A percentile compares a stretch with the other conserved stretches of the same genome.
These are phyloP conservation scores for Colletotrichum destructivum DNA, from an alignment of 2,329 filamentous ascomycete genomes.

Conservation along the genomic window DNA sequence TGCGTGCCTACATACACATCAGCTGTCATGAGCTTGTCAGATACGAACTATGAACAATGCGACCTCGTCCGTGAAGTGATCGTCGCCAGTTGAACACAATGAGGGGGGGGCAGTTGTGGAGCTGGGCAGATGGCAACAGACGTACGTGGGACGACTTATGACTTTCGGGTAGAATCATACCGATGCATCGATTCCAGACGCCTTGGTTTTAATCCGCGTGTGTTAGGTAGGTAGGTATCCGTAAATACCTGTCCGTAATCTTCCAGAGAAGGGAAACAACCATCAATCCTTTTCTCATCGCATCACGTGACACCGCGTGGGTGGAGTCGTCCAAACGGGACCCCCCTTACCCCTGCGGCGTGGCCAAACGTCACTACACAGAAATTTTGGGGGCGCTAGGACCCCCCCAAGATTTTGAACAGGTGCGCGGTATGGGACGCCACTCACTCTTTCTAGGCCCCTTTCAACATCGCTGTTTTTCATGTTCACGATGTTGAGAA, in stretches of 20 bases:
- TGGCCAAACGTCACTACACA: constrained; percentile 33
- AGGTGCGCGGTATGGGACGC: constrained; percentile 4
- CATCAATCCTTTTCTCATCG: fast-evolving
- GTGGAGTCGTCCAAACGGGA: constrained; percentile 13
- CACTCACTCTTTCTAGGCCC: constrained; percentile 2
- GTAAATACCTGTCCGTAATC: too few relatives aligned
- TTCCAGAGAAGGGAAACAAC: too few relatives aligned
- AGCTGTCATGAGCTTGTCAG: not conserved
- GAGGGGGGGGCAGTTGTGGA: not conserved
- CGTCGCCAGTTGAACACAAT: not conserved
- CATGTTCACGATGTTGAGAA: constrained; percentile 49
- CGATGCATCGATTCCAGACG: too few relatives aligned
- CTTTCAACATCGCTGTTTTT: constrained; percentile 2
- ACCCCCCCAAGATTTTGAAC: not conserved
- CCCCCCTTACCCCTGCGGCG: not conserved
- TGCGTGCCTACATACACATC: not conserved
- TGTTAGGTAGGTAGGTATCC: too few relatives aligned
- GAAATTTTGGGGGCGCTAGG: constrained; percentile 38
- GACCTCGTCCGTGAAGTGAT: not conserved
- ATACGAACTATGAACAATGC: not conserved
- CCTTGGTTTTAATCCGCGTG: too few relatives aligned
- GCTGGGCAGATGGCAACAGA: not conserved
- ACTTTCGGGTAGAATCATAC: too few relatives aligned
- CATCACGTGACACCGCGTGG: constrained; percentile 37
- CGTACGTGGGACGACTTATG: too few relatives aligned